Evolutionary conservation across 371 early-diverging fungal genomes (phyloP).

Genomic region (Parasitella parasitica): DNA sequence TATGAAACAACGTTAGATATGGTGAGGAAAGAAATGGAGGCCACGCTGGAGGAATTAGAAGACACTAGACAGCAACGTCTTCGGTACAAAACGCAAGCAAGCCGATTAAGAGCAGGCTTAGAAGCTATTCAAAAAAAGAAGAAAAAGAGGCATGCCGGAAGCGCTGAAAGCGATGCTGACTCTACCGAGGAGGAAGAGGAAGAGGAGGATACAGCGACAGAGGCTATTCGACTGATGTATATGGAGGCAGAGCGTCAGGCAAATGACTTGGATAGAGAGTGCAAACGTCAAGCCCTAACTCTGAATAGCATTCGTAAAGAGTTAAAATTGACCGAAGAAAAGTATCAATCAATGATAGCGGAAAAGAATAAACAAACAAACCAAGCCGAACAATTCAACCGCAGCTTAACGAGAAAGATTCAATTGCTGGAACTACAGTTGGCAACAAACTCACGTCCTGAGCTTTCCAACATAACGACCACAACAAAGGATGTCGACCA

Average conservation of each 20-base stretch:
- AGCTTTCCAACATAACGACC: background rate
- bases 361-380: conserved; percentile 9
- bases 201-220: conserved; percentile 12
- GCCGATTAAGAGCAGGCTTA: conserved; percentile 13
- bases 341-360: background rate
- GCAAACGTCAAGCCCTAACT: conserved; percentile 22
- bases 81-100: conserved; percentile 19
- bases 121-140: conserved; percentile 18
- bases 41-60: conserved; percentile 26
- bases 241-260: conserved; percentile 28
- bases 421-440: conserved; percentile 6
- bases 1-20: conserved; percentile 21
- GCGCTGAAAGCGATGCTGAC: background rate
- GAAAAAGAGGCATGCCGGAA: background rate
- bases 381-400: background rate
- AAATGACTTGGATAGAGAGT: conserved; percentile 26
- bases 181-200: background rate
- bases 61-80: conserved; percentile 18
- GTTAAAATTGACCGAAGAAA: conserved; percentile 13
- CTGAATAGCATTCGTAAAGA: conserved; percentile 12
- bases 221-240: conserved; percentile 11
- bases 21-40: conserved; percentile 24
- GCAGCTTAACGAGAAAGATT: conserved; percentile 1
- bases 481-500: background rate
- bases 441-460: background rate